Evolutionary conservation across 495 filamentous ascomycete species (phyloP), one percentile per base, ranked within the genome.

Genomic region (Daldinia vernicosa): DNA sequence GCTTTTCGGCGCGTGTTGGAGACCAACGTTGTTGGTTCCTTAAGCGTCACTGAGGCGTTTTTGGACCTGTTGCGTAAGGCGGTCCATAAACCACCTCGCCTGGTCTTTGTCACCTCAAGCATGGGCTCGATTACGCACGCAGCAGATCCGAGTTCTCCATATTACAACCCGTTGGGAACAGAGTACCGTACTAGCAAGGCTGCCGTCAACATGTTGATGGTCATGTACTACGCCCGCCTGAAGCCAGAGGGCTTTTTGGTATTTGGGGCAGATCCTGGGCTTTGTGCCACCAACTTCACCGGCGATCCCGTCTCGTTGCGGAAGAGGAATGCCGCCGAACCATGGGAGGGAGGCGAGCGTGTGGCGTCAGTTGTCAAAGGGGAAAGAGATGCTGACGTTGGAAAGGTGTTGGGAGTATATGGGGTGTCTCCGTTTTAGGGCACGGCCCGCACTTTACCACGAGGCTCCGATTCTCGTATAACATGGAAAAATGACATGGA

Each of bases 131-230:
- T 84, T 35, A 80, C 74, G 3, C 58, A 77, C 55, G 67, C 69
- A 4, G 17, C 61, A 2, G 43, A 73, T 26, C 70, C 70, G 6
- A 35, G 28, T 2, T 66, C 60, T 2, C 54, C 66, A 3, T 59
- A 66, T 22, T 69, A 77, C 19, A 54, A 14, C 3, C 56, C 61
- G 0, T 60, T 63, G 17, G 66, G 55, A 3, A 43, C 45, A 0
- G 65, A 74, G 43, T 80, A 80, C 33, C 75, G 78, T 15, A 61
- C 64, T n/a, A 78, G 72, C 70, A 80, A 80, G 60, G 73, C 82
- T 1, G 82, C 81, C 7, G 37, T 83, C 40, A 84, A 83, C 55
- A 81, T 84, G 78, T 37, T 82, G 57, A 75, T 70, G 59, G 59
- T 19, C 2, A 30, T 60, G 57, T 70, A 72, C 27, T 63, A 53